These are phyloP conservation scores for Berkeleyomyces rouxiae DNA, from an alignment of 2,329 filamentous ascomycete species.

Conservation along the genomic window DNA sequence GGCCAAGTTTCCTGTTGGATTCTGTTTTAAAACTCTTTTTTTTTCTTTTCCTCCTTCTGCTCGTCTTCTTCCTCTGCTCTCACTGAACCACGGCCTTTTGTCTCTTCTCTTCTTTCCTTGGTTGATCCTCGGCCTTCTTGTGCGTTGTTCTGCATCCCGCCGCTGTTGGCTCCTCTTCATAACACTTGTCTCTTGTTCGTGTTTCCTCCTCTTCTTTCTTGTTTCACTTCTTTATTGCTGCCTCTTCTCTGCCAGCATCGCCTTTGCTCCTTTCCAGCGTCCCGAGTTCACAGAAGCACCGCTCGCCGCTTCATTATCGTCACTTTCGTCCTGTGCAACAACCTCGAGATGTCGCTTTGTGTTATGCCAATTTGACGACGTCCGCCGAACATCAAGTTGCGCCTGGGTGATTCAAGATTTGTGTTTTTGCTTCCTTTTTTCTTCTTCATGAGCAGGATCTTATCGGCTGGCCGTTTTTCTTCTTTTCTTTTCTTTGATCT, in stretches of 20 bases:
- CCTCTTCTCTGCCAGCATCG: slow-evolving; percentile 5
- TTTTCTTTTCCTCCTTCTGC: not conserved
- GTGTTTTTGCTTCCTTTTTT: not conserved
- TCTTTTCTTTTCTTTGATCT: not conserved
- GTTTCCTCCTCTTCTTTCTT: not conserved
- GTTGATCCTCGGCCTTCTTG: slow-evolving; percentile 2
- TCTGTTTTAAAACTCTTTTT: not conserved
- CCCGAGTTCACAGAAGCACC: not conserved
- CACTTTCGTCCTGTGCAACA: not conserved
- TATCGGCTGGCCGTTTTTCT: slow-evolving; percentile 8
- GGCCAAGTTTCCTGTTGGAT: not conserved
- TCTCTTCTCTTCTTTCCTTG: slow-evolving; percentile 4
- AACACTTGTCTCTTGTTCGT: not conserved
- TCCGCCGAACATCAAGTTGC: not conserved
- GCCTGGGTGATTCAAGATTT: not conserved
- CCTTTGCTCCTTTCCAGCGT: no score
- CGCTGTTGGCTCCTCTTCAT: not conserved
- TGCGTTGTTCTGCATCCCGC: not conserved
- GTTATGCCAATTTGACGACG: not conserved
- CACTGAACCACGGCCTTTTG: not conserved
- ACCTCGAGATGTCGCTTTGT: not conserved
- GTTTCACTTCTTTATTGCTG: not conserved
- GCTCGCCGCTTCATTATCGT: not conserved
- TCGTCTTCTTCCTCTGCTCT: not conserved
- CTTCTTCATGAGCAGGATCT: slow-evolving; percentile 8